phyloP scores from a whole-genome alignment of 1,139 yeast genomes.

The Kluyveromyces marxianus region DNA sequence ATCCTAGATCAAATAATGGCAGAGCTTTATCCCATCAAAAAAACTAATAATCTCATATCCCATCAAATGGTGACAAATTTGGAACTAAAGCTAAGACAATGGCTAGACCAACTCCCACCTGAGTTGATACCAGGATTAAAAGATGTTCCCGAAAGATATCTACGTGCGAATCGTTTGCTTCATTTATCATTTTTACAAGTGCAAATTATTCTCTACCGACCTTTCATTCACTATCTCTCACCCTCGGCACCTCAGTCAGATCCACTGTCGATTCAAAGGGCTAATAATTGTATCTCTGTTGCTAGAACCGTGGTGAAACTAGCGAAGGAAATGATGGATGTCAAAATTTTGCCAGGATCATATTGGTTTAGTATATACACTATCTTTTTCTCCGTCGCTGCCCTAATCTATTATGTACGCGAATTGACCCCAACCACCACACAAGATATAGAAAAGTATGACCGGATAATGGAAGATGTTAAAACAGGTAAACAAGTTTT shows the following conservation, averaged over 20 bases:
- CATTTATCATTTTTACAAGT: constrained; percentile 78
- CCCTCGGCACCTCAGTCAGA: constrained; percentile 34
- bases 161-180: constrained; percentile 69
- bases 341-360: constrained; percentile 71
- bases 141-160: constrained; percentile 53
- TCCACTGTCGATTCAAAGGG: constrained; percentile 54
- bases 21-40: constrained; percentile 49
- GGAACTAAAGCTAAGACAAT: constrained; percentile 63
- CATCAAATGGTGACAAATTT: constrained; percentile 59
- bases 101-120: constrained; percentile 68
- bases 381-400: constrained; percentile 85
- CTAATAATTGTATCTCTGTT: constrained; percentile 77
- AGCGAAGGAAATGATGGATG: constrained; percentile 75
- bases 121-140: constrained; percentile 63
- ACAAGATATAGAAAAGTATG: constrained; percentile 54
- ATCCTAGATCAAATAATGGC: constrained; percentile 51
- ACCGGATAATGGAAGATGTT: constrained; percentile 58
- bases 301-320: constrained; percentile 78
- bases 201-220: constrained; percentile 79
- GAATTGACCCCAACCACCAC: constrained; percentile 54
- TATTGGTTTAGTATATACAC: constrained; percentile 93
- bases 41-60: constrained; percentile 30
- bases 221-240: constrained; percentile 78
- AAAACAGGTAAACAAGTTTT: constrained; percentile 74
- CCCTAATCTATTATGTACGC: constrained; percentile 77